Evolutionary conservation across 371 early-diverging fungal genomes (phyloP), one percentile per base, ranked within the genome.

Genomic region (Syncephalis plumigaleata): DNA sequence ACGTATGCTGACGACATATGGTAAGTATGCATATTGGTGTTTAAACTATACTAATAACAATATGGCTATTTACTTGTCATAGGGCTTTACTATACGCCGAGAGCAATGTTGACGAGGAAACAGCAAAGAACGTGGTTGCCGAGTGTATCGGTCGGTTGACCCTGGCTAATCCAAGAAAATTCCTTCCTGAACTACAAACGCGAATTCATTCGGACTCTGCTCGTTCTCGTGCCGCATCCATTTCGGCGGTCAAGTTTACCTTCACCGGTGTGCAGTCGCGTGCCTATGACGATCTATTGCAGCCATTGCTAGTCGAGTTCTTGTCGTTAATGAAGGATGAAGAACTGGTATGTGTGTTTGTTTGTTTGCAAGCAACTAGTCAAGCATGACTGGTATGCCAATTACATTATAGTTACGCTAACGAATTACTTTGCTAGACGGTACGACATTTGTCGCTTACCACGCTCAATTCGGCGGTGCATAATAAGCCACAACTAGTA

Each of bases 111-210:
- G 58, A 61, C 39, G 86, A 85, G 36, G 88, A 91, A 55, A 78
- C 81, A 3, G 84, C 87, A 0, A 68, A 85, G 9, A 82, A 77
- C 24, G 79, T 87, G 2, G 78, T 87, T 47, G 85, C 85, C 16
- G 91, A 88, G 54, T 87, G 88, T 56, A 65, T 91, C 4, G 89
- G 91, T 9, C 83, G 82, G 55, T 63, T 91, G 8, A 71, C 79
- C 0, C 58, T 84, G 54, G 72, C 76, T 3, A 69, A 83, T 44
- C 76, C 84, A 8, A 53, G 56, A 46, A 72, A 69, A 50, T 87
- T 74, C 60, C 57, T 88, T 48, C 79, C 82, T 13, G 78, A 82
- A 20, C 63, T 91, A 38, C 71, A 77, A 61, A 57, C 62, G 3
- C 71, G 72, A 15, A 44, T 87, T 42, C 36, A 59, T 3, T 68